Evolutionary conservation across 2,329 filamentous ascomycete species (phyloP).

Genomic region (Alternaria novae-zelandiae): DNA sequence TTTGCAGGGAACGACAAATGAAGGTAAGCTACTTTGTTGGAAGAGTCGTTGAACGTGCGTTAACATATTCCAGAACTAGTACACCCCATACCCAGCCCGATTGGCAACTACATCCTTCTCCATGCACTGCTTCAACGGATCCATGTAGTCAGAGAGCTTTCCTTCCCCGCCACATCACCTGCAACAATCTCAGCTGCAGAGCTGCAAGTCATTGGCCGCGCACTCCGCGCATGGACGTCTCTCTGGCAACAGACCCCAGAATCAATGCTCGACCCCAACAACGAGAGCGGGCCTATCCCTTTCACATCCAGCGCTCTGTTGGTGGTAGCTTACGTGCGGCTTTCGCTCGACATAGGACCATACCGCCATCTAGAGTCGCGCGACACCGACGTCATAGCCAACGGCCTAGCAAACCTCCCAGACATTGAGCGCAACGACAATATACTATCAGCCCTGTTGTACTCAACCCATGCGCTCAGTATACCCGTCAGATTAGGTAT

Average conservation of each 20-base stretch:
- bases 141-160: constrained; percentile 36
- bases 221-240: constrained; percentile 44
- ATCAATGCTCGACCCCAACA: constrained; percentile 45
- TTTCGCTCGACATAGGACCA: constrained; percentile 56
- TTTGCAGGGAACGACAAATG: constrained; percentile 23
- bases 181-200: constrained; percentile 28
- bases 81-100: constrained; percentile 36
- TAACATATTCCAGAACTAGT: constrained; percentile 18
- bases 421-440: constrained; percentile 57
- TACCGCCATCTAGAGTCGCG: constrained; percentile 54
- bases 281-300: constrained; percentile 45
- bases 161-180: constrained; percentile 26
- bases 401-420: constrained; percentile 48
- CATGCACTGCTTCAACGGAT: constrained; percentile 40
- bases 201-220: constrained; percentile 30
- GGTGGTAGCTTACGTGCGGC: constrained; percentile 55
- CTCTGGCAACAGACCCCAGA: constrained; percentile 46
- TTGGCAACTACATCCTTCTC: constrained; percentile 41
- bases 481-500: constrained; percentile 63
- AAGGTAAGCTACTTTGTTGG: neutral
- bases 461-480: constrained; percentile 62
- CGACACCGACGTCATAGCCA: constrained; percentile 51
- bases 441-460: constrained; percentile 58
- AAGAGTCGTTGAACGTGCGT: neutral
- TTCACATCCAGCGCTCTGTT: constrained; percentile 56